Percentiles rank a stretch among this genome's conserved stretches.
Conservation (phyloP, 805 yeast species). For the Hemisphaericaspora nanyangensis region DNA sequence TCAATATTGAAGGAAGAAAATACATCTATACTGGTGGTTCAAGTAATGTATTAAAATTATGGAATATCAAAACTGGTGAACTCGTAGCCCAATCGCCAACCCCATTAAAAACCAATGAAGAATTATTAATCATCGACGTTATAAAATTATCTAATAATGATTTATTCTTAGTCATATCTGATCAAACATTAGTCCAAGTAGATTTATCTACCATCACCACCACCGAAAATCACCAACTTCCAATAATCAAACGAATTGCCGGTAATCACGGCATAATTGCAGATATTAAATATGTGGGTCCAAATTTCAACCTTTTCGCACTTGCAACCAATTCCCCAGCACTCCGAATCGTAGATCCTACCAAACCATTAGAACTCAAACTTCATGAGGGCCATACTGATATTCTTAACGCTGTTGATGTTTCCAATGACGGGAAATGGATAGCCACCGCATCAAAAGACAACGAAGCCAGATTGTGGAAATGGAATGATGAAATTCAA, state of each 20-base stretch:
- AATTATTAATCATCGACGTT: conserved; percentile 64
- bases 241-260: conserved; percentile 56
- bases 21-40: conserved; percentile 76
- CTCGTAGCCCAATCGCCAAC: conserved; percentile 41
- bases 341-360: conserved; percentile 66
- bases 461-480: conserved; percentile 81
- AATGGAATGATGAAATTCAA: conserved; percentile 41
- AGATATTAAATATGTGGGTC: conserved; percentile 77
- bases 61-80: conserved; percentile 52
- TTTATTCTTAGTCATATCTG: conserved; percentile 63
- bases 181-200: conserved; percentile 70
- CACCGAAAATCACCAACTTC: conserved; percentile 24
- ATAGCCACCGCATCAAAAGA: conserved; percentile 91
- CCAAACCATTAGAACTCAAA: conserved; percentile 56
- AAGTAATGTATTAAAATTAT: conserved; percentile 60
- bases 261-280: conserved; percentile 97
- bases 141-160: conserved; percentile 28
- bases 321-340: conserved; percentile 94
- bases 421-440: conserved; percentile 81
- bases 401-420: conserved; percentile 74
- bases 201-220: conserved; percentile 16
- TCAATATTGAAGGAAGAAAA: conserved; percentile 20
- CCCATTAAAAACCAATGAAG: conserved; percentile 64
- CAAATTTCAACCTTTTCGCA: conserved; percentile 55
- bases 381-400: conserved; percentile 82